phyloP scores from a whole-genome alignment of 2,329 filamentous ascomycete genomes.

The Talaromyces verruculosus region DNA sequence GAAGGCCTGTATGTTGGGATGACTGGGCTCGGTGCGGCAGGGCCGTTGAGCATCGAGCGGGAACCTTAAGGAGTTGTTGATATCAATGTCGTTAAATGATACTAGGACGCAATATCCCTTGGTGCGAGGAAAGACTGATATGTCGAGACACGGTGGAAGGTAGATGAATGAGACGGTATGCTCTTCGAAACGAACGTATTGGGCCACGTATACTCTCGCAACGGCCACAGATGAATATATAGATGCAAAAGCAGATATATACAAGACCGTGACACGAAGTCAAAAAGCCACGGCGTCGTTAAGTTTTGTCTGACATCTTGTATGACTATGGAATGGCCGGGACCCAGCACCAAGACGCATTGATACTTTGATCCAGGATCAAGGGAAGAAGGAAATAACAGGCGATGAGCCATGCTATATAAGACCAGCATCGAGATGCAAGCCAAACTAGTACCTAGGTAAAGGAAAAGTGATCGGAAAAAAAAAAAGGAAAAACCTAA shows the following conservation, averaged over 20 bases:
- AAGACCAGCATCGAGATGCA: neutral
- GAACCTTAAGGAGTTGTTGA: neutral
- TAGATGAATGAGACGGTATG: neutral
- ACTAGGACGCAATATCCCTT: neutral
- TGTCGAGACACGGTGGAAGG: neutral
- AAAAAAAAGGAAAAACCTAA: conserved; percentile 6
- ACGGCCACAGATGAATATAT: neutral
- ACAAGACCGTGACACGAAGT: neutral
- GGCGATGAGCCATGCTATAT: conserved; percentile 15
- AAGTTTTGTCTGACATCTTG: conserved; percentile 10
- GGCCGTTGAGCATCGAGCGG: conserved; percentile 27
- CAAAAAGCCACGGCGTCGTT: conserved; percentile 1
- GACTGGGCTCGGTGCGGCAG: conserved; percentile 37
- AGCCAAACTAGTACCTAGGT: neutral
- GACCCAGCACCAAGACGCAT: conserved; percentile 5
- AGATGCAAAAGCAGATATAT: neutral
- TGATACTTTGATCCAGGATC: neutral
- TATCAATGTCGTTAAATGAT: neutral
- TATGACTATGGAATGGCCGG: neutral
- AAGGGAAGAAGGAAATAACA: conserved; percentile 11
- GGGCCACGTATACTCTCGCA: neutral
- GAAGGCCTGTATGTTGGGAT: conserved; percentile 33
- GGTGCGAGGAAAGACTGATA: neutral
- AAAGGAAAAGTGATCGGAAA: conserved; percentile 2
- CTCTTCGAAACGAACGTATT: neutral